Conservation (phyloP, 176 grass and related monocot genomes). For the Paspalum vaginatum region DNA sequence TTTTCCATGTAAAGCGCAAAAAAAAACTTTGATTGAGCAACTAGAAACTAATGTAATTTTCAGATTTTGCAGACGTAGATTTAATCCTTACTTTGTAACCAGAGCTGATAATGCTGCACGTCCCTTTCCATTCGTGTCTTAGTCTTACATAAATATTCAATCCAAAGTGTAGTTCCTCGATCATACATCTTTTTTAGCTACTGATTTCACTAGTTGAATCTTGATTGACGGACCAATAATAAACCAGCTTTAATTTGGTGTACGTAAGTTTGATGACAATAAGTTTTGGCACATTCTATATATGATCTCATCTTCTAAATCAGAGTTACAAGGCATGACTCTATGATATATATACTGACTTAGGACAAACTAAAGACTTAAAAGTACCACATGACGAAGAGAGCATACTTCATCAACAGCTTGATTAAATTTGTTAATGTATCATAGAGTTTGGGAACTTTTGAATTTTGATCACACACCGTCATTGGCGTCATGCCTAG, state of each 20-base stretch:
- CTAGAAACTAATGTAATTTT: not conserved
- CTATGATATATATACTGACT: too few relatives aligned
- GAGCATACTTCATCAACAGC: not conserved
- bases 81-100: not conserved
- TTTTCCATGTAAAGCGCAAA: not conserved
- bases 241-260: too few relatives aligned
- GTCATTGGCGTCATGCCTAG: slow-evolving; percentile 29
- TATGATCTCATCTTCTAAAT: too few relatives aligned
- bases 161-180: not conserved
- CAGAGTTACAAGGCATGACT: too few relatives aligned
- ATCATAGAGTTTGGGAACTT: not conserved
- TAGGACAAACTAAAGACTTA: too few relatives aligned
- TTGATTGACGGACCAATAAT: too few relatives aligned
- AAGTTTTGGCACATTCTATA: too few relatives aligned
- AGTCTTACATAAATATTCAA: not conserved
- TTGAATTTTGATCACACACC: slow-evolving; percentile 11
- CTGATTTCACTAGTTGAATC: too few relatives aligned
- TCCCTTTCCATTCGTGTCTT: slow-evolving; percentile 5
- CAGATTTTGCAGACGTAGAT: not conserved
- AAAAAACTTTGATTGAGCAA: not conserved
- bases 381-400: too few relatives aligned
- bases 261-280: too few relatives aligned
- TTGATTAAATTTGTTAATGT: slow-evolving; percentile 18
- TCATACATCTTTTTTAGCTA: not conserved
- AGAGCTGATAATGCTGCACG: not conserved